phyloP scores from a whole-genome alignment of 2,329 filamentous ascomycete genomes.

The Apiospora malaysiana region DNA sequence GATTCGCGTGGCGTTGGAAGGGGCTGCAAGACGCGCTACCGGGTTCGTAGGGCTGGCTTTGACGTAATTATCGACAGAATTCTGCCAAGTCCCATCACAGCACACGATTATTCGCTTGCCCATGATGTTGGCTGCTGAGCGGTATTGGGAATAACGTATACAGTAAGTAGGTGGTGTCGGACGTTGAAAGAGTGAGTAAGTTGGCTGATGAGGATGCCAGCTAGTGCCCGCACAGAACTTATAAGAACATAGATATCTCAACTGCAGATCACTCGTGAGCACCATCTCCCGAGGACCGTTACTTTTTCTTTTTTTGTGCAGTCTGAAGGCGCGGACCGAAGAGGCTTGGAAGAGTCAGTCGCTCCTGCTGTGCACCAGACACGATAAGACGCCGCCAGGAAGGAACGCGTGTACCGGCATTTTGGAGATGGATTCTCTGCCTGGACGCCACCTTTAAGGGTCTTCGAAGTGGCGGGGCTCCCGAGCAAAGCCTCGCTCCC shows the following conservation, averaged over 20 bases:
- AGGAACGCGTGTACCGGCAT: not conserved
- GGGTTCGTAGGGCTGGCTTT: constrained; percentile 45
- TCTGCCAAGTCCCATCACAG: constrained; percentile 62
- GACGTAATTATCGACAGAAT: constrained; percentile 55
- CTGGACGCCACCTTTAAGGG: not conserved
- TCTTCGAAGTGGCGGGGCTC: not conserved
- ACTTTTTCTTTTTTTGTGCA: not conserved
- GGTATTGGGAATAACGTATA: not conserved
- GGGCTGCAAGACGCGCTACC: constrained; percentile 52
- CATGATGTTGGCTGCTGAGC: not conserved
- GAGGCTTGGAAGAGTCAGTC: not conserved
- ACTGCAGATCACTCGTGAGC: not conserved
- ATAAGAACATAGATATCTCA: not conserved
- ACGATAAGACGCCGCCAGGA: not conserved
- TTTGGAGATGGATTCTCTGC: not conserved
- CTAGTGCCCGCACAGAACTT: not conserved
- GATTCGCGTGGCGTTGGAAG: constrained; percentile 67
- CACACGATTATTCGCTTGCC: constrained; percentile 56
- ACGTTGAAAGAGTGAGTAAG: not conserved
- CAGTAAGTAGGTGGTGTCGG: not conserved
- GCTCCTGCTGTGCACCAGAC: not conserved
- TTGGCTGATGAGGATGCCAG: not conserved
- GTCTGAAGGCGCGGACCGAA: not conserved
- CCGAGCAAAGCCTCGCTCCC: not conserved
- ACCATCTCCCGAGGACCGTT: not conserved